These are phyloP conservation scores for Erodium texanum DNA, from an alignment of 441 rosid species.

Conservation along the genomic window DNA sequence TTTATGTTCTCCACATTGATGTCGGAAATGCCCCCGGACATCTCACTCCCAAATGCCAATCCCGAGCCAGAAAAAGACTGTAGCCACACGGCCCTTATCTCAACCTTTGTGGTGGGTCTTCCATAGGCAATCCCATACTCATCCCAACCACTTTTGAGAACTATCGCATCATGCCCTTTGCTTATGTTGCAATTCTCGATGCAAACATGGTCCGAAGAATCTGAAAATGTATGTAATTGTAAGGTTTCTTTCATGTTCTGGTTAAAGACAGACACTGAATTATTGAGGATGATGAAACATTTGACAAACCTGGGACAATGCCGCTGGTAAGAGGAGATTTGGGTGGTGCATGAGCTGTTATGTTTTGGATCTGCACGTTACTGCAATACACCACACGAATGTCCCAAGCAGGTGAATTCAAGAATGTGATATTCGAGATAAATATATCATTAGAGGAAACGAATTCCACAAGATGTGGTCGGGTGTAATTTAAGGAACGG, in stretches of 20 bases:
- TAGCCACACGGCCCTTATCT: constrained; percentile 25
- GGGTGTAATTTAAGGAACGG: constrained; percentile 59
- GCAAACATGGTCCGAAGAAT: constrained; percentile 39
- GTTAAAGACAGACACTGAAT: too few relatives aligned
- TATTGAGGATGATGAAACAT: neutral
- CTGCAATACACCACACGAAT: constrained; percentile 76
- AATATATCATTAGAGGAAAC: constrained; percentile 43
- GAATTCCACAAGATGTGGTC: constrained; percentile 83
- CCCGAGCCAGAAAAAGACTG: constrained; percentile 29
- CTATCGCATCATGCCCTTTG: constrained; percentile 34
- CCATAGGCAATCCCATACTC: constrained; percentile 36
- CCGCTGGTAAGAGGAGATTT: constrained; percentile 65
- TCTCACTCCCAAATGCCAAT: constrained; percentile 39
- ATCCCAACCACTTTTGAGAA: constrained; percentile 48
- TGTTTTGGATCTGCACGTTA: constrained; percentile 49
- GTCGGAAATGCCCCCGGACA: constrained; percentile 38
- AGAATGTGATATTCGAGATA: constrained; percentile 66
- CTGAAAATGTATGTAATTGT: constrained; percentile 12
- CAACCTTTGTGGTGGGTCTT: constrained; percentile 25
- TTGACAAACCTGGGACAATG: constrained; percentile 62
- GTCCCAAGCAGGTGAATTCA: constrained; percentile 72
- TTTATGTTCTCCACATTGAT: constrained; percentile 20
- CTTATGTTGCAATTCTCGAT: constrained; percentile 35
- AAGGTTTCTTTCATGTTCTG: neutral
- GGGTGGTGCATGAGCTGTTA: constrained; percentile 45